Conservation (phyloP, 2,329 filamentous ascomycete genomes). For the Pezicula rhizophila region DNA sequence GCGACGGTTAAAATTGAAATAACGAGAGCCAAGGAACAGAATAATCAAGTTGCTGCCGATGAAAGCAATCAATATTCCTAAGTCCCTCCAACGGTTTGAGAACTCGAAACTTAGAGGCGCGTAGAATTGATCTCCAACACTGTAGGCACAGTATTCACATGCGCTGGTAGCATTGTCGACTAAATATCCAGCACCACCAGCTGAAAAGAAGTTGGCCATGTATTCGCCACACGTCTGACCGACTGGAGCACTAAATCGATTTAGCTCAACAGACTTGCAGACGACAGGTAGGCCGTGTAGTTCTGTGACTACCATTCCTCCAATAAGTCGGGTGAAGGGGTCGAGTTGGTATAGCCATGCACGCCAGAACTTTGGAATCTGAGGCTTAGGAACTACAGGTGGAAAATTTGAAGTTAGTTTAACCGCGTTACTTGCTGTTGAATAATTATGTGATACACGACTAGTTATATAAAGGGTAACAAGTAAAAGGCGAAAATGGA, state of each 20-base stretch:
- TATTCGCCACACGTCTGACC: slow-evolving; percentile 69
- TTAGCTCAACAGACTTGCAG: slow-evolving; percentile 58
- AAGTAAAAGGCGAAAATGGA: too few species aligned
- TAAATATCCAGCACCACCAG: slow-evolving; percentile 67
- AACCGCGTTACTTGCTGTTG: too few species aligned
- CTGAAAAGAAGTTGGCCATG: slow-evolving; percentile 63
- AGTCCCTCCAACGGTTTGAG: slow-evolving; percentile 68
- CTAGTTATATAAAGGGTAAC: too few species aligned
- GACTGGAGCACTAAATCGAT: slow-evolving; percentile 59
- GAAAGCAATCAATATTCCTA: slow-evolving; percentile 74
- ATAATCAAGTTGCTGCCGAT: slow-evolving; percentile 70
- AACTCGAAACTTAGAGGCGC: slow-evolving; percentile 60
- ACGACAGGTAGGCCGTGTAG: slow-evolving; percentile 59
- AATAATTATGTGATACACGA: too few species aligned
- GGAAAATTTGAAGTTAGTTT: too few species aligned
- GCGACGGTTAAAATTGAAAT: slow-evolving; percentile 34
- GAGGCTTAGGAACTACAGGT: slow-evolving; percentile 53
- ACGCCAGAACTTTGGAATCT: slow-evolving; percentile 75
- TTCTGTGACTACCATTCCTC: slow-evolving; percentile 74
- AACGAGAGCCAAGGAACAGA: slow-evolving; percentile 40
- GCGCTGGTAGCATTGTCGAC: slow-evolving; percentile 55
- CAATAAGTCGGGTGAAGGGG: slow-evolving; percentile 76
- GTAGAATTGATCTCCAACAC: slow-evolving; percentile 76
- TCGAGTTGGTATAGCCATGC: slow-evolving; percentile 78
- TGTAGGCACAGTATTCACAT: slow-evolving; percentile 80